Base-by-base conservation (phyloP, 257 asterid species). In the Coffea canephora region DNA sequence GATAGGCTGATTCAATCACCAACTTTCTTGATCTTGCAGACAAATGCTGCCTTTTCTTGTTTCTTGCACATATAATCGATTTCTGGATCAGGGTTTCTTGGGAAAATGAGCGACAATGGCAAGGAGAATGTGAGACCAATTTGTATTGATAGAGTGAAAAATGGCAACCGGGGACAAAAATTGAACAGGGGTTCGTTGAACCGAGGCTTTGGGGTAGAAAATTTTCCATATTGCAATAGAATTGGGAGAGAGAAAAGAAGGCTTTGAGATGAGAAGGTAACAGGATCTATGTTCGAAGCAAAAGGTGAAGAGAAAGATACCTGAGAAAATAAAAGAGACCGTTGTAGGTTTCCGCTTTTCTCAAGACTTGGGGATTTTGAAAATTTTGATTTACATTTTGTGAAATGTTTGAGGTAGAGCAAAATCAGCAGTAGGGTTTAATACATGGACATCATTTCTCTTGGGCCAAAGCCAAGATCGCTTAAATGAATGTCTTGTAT, bases 1-100 rank as follows among this genome's bases (percentile, higher is more conserved):
- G 76, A 77, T 71, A 89, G 25, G 97, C 97, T 10, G 98, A 91
- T 78, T 90, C 79, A 46, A 93, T 76, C 81, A 86, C 21, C 7
- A 90, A 80, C 73, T 83, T 90, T 12, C 87, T 82, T 43, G 96
- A 89, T 85, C 85, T 86, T 31, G 80, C 84, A 3, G 87, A 80
- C 74, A 87, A 87, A 74, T 62, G 46, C 52, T 74, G 79, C 50
- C 81, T 87, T 82, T 80, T 86, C 88, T 83, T 88, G 85, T 71
- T 90, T 46, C 85, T 82, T 39, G 89, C 93, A 67, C 89, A 90
- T 46, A 79, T 73, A 36, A 86, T 77, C 41, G 89, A 61, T n/a
- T 36, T 82, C 67, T 61, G 84, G 74, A 81, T 80, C 73, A 74
- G 83, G 76, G 82, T 23, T 27, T 45, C 31, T 21, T 15, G 62